These are phyloP conservation scores for Candida sithepensis DNA, from an alignment of 805 yeast genomes.

Conservation along the genomic window DNA sequence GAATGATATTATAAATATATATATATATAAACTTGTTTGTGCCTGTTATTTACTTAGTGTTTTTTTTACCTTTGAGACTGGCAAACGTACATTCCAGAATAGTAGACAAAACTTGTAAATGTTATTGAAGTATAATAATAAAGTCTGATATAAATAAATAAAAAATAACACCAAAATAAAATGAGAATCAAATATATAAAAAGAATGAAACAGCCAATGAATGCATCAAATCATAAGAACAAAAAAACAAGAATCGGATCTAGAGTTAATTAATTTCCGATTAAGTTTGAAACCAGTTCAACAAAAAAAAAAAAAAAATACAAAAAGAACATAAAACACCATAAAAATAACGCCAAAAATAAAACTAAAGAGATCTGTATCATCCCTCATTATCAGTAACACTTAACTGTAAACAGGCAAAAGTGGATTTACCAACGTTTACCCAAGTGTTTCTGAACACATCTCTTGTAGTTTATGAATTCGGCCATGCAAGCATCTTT, in stretches of 20 bases:
- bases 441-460: slow-evolving; percentile 41
- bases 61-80: too few species aligned
- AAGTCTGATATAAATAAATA: background rate
- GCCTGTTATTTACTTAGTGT: too few species aligned
- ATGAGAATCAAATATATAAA: background rate
- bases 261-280: too few species aligned
- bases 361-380: background rate
- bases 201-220: too few species aligned
- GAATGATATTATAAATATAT: background rate
- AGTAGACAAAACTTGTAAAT: too few species aligned
- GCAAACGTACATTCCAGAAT: too few species aligned
- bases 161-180: background rate
- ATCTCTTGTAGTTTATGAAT: slow-evolving; percentile 44
- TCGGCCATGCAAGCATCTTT: slow-evolving; percentile 52
- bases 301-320: background rate
- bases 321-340: background rate
- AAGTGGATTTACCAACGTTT: slow-evolving; percentile 28
- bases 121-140: background rate
- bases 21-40: too few species aligned
- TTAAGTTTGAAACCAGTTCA: background rate
- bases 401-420: too few species aligned
- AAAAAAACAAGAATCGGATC: too few species aligned
- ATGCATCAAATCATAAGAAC: too few species aligned
- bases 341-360: background rate
- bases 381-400: background rate